Evolutionary conservation across 2,329 filamentous ascomycete species (phyloP).

Genomic region (Diplodia intermedia): DNA sequence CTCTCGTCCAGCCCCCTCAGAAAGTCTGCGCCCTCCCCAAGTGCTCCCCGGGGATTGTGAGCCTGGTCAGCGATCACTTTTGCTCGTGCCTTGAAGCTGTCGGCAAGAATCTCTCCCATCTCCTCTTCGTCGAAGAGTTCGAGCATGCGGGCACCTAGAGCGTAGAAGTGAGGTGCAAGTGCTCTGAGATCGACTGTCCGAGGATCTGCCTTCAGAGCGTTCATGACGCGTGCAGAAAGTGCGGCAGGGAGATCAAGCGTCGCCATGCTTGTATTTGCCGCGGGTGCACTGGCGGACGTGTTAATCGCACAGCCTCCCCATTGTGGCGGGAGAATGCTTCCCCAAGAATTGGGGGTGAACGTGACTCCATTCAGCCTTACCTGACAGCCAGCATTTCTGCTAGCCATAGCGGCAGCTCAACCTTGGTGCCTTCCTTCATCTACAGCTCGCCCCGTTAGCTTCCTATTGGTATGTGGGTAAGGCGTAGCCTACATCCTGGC

Average conservation of each 20-base stretch:
- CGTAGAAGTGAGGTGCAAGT: slow-evolving; percentile 87
- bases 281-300: slow-evolving; percentile 8
- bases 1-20: slow-evolving; percentile 87
- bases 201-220: slow-evolving; percentile 89
- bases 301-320: slow-evolving; percentile 4
- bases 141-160: slow-evolving; percentile 81
- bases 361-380: slow-evolving; percentile 42
- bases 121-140: slow-evolving; percentile 93
- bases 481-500: slow-evolving; percentile 57
- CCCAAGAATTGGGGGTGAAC: not conserved
- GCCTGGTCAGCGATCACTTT: slow-evolving; percentile 87
- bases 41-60: slow-evolving; percentile 77
- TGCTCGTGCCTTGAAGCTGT: slow-evolving; percentile 82
- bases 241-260: slow-evolving; percentile 82
- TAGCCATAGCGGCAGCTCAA: slow-evolving; percentile 91
- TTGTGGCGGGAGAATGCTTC: not conserved
- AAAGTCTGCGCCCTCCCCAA: slow-evolving; percentile 76
- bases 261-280: slow-evolving; percentile 54
- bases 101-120: slow-evolving; percentile 65
- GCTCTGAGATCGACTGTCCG: slow-evolving; percentile 83
- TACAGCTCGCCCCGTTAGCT: slow-evolving; percentile 44
- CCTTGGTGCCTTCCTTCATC: slow-evolving; percentile 79
- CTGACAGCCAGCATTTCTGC: slow-evolving; percentile 88
- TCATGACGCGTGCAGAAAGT: slow-evolving; percentile 79
- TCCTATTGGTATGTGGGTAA: not conserved